Conservation (phyloP, 1,284 basidiomycete genomes). For the Cystobasidiaceae sp. region DNA sequence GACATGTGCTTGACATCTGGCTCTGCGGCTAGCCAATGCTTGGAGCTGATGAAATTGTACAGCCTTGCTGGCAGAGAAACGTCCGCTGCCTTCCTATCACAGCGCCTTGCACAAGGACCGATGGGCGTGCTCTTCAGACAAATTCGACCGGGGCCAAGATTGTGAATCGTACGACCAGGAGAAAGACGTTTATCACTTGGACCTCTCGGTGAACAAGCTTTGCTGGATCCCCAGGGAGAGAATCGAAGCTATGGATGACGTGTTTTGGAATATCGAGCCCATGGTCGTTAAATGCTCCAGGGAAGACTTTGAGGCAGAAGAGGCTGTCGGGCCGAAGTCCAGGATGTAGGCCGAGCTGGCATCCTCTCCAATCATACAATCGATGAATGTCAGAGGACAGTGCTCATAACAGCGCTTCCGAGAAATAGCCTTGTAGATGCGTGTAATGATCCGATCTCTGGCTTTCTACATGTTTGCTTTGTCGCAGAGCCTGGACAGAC, state of each 20-base stretch:
- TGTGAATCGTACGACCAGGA: not conserved
- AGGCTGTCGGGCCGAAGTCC: no score
- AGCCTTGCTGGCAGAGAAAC: not conserved
- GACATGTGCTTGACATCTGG: not conserved
- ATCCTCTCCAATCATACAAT: no score
- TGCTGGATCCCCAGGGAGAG: not conserved
- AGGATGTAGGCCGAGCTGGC: no score
- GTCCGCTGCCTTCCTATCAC: not conserved
- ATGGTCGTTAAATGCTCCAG: not conserved
- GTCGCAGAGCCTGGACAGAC: not conserved
- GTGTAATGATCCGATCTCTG: slow-evolving; percentile 8
- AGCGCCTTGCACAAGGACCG: not conserved
- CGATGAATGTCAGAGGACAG: no score
- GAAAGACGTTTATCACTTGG: not conserved
- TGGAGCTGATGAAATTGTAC: not conserved
- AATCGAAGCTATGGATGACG: not conserved
- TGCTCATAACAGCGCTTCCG: no score
- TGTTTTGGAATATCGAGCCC: not conserved
- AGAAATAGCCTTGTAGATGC: no score
- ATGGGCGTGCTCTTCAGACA: no score
- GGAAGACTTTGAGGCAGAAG: no score
- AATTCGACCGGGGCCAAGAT: not conserved
- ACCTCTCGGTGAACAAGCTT: not conserved
- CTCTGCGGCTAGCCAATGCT: not conserved
- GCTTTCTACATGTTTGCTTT: not conserved